Evolutionary conservation across 208 protist species (phyloP), one percentile per base, ranked within the genome.

Genomic region (Leishmania lainsoni): DNA sequence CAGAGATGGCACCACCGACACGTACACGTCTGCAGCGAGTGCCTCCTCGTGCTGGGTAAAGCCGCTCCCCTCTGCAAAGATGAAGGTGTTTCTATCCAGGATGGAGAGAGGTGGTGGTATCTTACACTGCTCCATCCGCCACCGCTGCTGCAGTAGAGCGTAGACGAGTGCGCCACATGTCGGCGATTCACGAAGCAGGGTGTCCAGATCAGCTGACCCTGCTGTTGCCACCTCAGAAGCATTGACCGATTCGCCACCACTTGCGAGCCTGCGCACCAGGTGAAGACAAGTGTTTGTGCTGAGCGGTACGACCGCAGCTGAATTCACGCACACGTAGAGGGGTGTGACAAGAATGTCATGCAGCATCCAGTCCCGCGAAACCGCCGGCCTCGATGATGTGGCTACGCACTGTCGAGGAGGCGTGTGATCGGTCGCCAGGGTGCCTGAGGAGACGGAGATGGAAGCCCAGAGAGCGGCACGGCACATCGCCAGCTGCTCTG

Each of bases 331-430:
- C 20, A 85, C 51, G 76, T 85, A 85, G 35, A 85, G 81, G 17
- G 81, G 81, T 29, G 81, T 85, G 42, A 73, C 59, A 45, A 85
- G 76, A 14, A 85, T 56, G 48, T 81, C 76, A 35, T 72, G 17
- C 22, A 80, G 54, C 5, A 32, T n/a, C 32, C 42, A 63, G 3
- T n/a, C 14, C 51, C 45, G 17, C 16, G 20, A 54, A 0, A 5
- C 16, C 66, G 3, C 29, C 42, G 39, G 39, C 8, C 16, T 72
- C 66, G 66, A 39, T 32, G 42, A 29, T 49, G 58, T 12, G 54
- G 22, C 45, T 17, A 26, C 2, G 32, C 51, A 59, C 26, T n/a
- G 56, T n/a, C 39, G 51, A 45, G 61, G 51, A 26, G 48, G 9
- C 68, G 71, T 29, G 26, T 20, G 45, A 35, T 78, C 35, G 42